These are phyloP conservation scores for Colletotrichum theobromicola DNA, from an alignment of 2,329 filamentous ascomycete genomes.

Conservation along the genomic window DNA sequence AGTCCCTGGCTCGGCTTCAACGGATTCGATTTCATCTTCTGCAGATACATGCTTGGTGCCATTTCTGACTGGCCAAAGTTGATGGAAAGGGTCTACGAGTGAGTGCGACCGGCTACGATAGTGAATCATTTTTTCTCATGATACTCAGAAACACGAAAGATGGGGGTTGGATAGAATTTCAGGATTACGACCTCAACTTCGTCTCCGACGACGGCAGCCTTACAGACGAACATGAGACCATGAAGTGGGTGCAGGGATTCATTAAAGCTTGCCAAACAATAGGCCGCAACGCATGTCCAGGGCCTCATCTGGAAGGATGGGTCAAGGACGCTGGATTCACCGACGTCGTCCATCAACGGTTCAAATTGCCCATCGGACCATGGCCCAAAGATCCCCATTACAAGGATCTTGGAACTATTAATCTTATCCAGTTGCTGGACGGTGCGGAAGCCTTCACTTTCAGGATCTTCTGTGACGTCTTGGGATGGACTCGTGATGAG, in stretches of 20 bases:
- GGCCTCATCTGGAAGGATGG: constrained; percentile 29
- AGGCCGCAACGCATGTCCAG: constrained; percentile 34
- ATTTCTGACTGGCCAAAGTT: background rate
- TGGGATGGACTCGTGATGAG: constrained; percentile 31
- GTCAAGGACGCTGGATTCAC: constrained; percentile 42
- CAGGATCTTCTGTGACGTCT: constrained; percentile 30
- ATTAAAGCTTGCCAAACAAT: constrained; percentile 24
- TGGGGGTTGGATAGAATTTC: constrained; percentile 35
- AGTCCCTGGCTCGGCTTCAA: constrained; percentile 43
- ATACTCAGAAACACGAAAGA: constrained; percentile 33
- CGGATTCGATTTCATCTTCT: constrained; percentile 36
- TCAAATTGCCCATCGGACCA: constrained; percentile 37
- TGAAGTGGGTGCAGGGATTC: constrained; percentile 21
- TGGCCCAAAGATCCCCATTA: constrained; percentile 38
- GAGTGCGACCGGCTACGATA: background rate
- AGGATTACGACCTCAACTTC: constrained; percentile 24
- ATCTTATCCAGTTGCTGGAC: constrained; percentile 18
- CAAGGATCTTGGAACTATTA: constrained; percentile 33
- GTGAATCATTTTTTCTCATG: background rate
- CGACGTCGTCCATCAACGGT: constrained; percentile 33
- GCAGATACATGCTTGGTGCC: background rate
- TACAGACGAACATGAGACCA: background rate
- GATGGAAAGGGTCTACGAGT: background rate
- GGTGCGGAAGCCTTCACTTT: constrained; percentile 27
- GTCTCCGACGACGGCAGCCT: constrained; percentile 27